Percentiles rank a stretch among this genome's conserved stretches.
These are phyloP conservation scores for Mycena olivaceomarginata DNA, from an alignment of 768 basidiomycete genomes.

Conservation along the genomic window DNA sequence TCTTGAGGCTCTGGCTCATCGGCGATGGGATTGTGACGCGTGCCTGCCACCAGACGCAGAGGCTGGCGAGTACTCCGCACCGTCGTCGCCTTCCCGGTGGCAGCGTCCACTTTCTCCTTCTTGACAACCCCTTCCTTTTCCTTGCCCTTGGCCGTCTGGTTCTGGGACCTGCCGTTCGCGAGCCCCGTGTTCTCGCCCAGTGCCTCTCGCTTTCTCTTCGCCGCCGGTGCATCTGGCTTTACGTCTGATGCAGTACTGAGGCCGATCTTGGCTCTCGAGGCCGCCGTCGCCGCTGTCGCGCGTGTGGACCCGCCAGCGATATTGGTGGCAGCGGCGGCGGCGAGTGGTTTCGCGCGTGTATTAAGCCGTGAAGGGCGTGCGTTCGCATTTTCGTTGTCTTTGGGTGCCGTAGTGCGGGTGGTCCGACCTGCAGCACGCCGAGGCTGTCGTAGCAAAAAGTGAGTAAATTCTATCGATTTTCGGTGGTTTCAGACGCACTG, in stretches of 20 bases:
- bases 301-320: constrained; percentile 64
- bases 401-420: constrained; percentile 70
- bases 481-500: constrained; percentile 19
- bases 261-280: constrained; percentile 71
- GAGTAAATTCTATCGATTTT: neutral
- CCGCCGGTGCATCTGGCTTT: constrained; percentile 51
- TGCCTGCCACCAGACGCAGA: constrained; percentile 69
- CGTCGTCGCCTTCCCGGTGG: constrained; percentile 77
- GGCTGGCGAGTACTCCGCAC: constrained; percentile 69
- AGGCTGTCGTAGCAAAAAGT: constrained; percentile 18
- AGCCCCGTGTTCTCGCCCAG: constrained; percentile 57
- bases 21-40: constrained; percentile 59
- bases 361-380: constrained; percentile 76
- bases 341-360: constrained; percentile 76
- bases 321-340: constrained; percentile 59
- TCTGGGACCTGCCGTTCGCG: constrained; percentile 68
- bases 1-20: constrained; percentile 44
- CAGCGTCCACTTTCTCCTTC: constrained; percentile 77
- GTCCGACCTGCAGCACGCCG: constrained; percentile 80
- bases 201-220: constrained; percentile 39
- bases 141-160: constrained; percentile 69
- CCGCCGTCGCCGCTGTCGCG: constrained; percentile 68
- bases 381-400: constrained; percentile 83
- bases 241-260: constrained; percentile 56
- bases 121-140: constrained; percentile 70